Percentiles rank a stretch among this genome's conserved stretches.
These are phyloP conservation scores for Citrus australasica DNA, from an alignment of 345 rosid species.

Conservation along the genomic window DNA sequence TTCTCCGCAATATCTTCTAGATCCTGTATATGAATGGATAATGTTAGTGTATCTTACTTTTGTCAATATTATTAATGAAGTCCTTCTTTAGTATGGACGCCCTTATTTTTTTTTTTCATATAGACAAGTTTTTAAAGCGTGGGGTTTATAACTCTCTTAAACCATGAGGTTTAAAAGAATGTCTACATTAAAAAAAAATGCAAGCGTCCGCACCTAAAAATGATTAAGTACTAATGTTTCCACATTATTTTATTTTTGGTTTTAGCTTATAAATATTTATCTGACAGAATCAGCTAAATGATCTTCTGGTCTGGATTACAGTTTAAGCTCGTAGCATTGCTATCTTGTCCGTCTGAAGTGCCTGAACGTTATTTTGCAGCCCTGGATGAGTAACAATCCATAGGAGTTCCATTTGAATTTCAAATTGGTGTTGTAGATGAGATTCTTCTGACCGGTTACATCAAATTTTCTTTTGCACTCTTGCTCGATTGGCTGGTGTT, in stretches of 20 bases:
- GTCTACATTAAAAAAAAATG: too few relatives aligned
- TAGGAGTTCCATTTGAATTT: not conserved
- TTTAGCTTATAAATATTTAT: not conserved
- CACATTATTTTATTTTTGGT: too few relatives aligned
- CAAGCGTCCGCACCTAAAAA: rapidly evolving
- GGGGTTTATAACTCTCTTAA: too few relatives aligned
- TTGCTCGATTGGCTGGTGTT: not conserved
- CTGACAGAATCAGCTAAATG: not conserved
- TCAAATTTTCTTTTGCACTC: not conserved
- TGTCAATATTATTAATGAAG: not conserved
- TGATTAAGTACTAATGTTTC: not conserved
- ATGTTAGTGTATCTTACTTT: not conserved
- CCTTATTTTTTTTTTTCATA: too few relatives aligned
- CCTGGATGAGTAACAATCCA: conserved; percentile 1
- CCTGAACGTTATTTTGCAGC: conserved; percentile 37
- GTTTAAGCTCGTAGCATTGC: conserved; percentile 53
- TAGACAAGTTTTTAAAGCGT: rapidly evolving
- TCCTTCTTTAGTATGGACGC: too few relatives aligned
- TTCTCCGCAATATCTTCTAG: not conserved
- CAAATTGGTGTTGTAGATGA: not conserved
- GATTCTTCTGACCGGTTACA: not conserved
- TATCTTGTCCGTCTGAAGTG: conserved; percentile 41
- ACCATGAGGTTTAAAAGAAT: too few relatives aligned
- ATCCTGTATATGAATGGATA: not conserved
- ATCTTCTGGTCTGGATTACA: conserved; percentile 16